Conservation (phyloP, 306 rosid genomes). For the Gastrolobium villosum region DNA sequence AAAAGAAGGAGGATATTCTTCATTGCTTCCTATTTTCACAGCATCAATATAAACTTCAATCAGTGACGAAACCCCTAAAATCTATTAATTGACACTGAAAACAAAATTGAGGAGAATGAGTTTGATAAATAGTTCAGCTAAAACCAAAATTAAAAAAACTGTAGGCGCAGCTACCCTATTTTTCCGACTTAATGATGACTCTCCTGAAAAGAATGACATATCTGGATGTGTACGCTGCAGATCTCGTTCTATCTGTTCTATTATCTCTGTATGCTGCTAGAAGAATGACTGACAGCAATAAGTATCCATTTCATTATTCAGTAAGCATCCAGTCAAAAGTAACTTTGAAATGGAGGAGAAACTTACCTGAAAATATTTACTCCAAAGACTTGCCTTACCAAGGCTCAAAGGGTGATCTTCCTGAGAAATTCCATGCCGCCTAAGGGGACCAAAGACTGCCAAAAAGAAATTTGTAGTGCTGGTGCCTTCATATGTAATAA, state of each 20-base stretch:
- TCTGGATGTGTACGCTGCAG: conserved; percentile 84
- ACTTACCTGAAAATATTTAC: conserved; percentile 71
- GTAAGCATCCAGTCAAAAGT: conserved; percentile 23
- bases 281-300: conserved; percentile 40
- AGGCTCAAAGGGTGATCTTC: conserved; percentile 91
- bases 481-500: no score
- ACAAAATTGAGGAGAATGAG: no score
- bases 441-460: conserved; percentile 71
- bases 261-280: conserved; percentile 75
- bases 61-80: no score
- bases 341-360: conserved; percentile 44
- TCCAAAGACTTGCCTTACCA: conserved; percentile 76
- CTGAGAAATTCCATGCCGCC: conserved; percentile 66
- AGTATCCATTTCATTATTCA: conserved; percentile 22
- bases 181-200: conserved; percentile 67
- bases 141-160: conserved; percentile 9
- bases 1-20: no score
- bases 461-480: no score
- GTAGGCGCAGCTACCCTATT: conserved; percentile 61
- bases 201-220: conserved; percentile 77
- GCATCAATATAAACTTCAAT: no score
- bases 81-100: no score
- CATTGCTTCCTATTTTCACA: no score
- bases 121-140: conserved; percentile 21
- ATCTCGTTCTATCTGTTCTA: conserved; percentile 87